phyloP scores from a whole-genome alignment of 2,329 filamentous ascomycete genomes.

The Beauveria australis region DNA sequence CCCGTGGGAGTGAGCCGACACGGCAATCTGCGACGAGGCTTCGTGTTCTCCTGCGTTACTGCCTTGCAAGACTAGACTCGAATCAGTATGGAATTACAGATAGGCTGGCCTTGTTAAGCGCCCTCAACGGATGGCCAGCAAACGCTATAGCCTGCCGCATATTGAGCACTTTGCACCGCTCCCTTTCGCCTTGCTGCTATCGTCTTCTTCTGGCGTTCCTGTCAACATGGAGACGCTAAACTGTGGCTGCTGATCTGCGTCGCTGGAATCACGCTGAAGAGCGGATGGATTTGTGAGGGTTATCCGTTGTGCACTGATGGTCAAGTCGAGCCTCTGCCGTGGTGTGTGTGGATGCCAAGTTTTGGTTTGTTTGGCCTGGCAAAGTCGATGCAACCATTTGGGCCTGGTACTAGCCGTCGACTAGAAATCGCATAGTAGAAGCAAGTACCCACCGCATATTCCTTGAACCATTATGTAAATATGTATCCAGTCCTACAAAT shows the following conservation, averaged over 20 bases:
- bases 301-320: not conserved
- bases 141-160: not conserved
- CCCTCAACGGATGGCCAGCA: not conserved
- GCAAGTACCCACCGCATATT: not conserved
- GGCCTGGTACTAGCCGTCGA: not conserved
- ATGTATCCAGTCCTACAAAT: not conserved
- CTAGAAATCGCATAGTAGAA: not conserved
- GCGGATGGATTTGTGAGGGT: not conserved
- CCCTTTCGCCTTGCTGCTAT: not conserved
- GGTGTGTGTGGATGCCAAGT: not conserved
- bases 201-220: not conserved
- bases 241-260: not conserved
- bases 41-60: too few relatives aligned
- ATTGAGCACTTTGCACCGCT: not conserved
- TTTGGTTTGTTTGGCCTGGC: not conserved
- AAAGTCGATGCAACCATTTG: not conserved
- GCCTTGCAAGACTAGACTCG: too few relatives aligned
- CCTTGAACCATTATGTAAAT: not conserved
- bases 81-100: too few relatives aligned
- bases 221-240: not conserved
- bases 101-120: too few relatives aligned
- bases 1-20: not conserved
- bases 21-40: not conserved
- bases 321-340: not conserved
- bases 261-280: not conserved